Base-by-base conservation (phyloP, 2,329 filamentous ascomycete species). In the Fonsecaea pedrosoi region DNA sequence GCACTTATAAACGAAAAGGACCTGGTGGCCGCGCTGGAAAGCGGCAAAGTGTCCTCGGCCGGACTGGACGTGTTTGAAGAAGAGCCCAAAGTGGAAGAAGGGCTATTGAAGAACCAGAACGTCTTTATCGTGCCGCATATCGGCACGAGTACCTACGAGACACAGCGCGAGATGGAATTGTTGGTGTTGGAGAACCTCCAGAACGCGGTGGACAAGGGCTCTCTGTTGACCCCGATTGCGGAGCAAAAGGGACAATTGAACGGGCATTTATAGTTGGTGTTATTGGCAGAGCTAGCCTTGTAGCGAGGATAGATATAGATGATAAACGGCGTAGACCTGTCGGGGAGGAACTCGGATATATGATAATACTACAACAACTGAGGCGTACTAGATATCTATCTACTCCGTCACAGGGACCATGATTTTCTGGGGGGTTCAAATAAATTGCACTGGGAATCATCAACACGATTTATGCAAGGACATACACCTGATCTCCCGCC, bases 151-250 rank as follows among this genome's bases (percentile, higher is more conserved):
- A 88, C 86, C 10, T 84, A 81, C 73, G 86, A 88, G 75, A 87
- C 85, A 25, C 85, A 87, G 77, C 83, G 82, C 70, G 84, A 87
- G 62, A 88, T 88, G 86, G 86, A 88, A 74, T 73, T 87, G 60
- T 73, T 87, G 69, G 85, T 87, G 18, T 68, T 88, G 74, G 81
- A 85, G 37, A 88, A 88, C 70, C 69, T 89, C 74, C 82, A 82
- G 73, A 82, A 78, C 37, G 86, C 83, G 5, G 80, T 89, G 45
- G 82, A 87, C 72, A 81, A 84, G 66, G 85, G 85, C 4, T 82
- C 81, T 66, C 76, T 89, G 74, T 76, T 88, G 65, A 89, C 87
- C n/a, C 81, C 84, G 68, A 84, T 89, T 48, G 82, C 84, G 3
- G 87, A 88, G 76, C 87, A 89, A 79, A 85, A 83, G 74, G 78